Evolutionary conservation across 768 basidiomycete genomes (phyloP).

Genomic region (Kwoniella sp.): DNA sequence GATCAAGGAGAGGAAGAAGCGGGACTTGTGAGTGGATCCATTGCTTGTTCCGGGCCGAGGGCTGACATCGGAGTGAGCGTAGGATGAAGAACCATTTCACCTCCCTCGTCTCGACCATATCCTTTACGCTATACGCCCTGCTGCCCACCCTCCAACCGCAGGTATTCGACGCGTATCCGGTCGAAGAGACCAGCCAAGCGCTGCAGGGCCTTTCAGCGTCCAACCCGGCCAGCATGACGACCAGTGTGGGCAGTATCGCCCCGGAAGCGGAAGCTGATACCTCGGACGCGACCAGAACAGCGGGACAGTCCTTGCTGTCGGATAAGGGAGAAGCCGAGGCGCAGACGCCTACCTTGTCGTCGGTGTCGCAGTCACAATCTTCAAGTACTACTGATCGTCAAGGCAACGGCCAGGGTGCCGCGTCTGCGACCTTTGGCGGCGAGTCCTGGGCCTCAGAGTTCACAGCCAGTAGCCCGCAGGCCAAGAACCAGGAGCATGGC

Average conservation of each 20-base stretch:
- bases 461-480: neutral
- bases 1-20: constrained; percentile 26
- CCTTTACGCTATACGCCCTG: constrained; percentile 49
- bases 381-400: no score
- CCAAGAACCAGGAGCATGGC: neutral
- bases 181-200: constrained; percentile 37
- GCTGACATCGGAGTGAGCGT: neutral
- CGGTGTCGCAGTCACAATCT: no score
- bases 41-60: neutral
- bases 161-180: constrained; percentile 34
- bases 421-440: neutral
- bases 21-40: constrained; percentile 26
- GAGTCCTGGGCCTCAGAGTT: constrained; percentile 41
- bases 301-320: constrained; percentile 13
- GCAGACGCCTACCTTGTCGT: no score
- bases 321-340: neutral
- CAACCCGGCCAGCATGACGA: neutral
- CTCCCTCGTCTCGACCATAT: constrained; percentile 44
- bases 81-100: constrained; percentile 45
- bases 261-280: neutral
- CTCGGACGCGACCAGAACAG: constrained; percentile 7
- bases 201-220: constrained; percentile 27
- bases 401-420: no score
- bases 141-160: constrained; percentile 45
- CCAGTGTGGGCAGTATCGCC: neutral